These are phyloP conservation scores for Dichotomopilus funicola DNA, from an alignment of 2,329 filamentous ascomycete species.

Conservation along the genomic window DNA sequence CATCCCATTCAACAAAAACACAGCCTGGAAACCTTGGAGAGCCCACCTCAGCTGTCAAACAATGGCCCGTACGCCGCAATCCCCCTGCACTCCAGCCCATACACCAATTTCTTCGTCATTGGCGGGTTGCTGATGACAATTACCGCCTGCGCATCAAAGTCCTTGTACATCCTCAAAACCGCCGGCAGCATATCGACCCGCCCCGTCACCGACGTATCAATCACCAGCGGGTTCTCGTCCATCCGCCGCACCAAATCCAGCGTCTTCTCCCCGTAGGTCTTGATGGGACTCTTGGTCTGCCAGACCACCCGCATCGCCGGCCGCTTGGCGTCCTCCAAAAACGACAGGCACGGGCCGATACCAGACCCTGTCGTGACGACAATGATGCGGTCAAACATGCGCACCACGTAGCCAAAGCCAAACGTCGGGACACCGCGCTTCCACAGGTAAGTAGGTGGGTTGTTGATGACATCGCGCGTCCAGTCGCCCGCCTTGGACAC, in stretches of 20 bases:
- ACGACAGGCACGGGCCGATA: conserved; percentile 54
- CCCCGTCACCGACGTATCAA: conserved; percentile 28
- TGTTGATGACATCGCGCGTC: conserved; percentile 49
- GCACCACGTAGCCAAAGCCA: conserved; percentile 52
- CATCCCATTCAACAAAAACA: too few species aligned
- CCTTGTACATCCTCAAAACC: conserved; percentile 24
- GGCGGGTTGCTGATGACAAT: conserved; percentile 31
- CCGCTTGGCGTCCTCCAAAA: conserved; percentile 38
- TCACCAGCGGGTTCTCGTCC: conserved; percentile 30
- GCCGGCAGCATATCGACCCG: conserved; percentile 28
- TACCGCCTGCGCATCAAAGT: conserved; percentile 29
- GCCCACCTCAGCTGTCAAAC: conserved; percentile 26
- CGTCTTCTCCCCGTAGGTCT: conserved; percentile 30
- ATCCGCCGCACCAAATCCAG: conserved; percentile 23
- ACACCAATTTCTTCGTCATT: conserved; percentile 29
- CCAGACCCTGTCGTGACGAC: conserved; percentile 59
- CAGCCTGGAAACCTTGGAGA: too few species aligned
- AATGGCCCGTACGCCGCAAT: conserved; percentile 32
- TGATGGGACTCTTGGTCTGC: conserved; percentile 29
- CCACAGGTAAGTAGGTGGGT: conserved; percentile 50
- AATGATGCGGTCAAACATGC: conserved; percentile 50
- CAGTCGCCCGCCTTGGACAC: conserved; percentile 61
- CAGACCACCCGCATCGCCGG: conserved; percentile 30
- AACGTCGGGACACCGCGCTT: conserved; percentile 52
- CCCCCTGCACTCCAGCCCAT: conserved; percentile 27